Evolutionary conservation across 2,329 filamentous ascomycete genomes (phyloP), one percentile per base, ranked within the genome.

Genomic region (Xylaria sp.): DNA sequence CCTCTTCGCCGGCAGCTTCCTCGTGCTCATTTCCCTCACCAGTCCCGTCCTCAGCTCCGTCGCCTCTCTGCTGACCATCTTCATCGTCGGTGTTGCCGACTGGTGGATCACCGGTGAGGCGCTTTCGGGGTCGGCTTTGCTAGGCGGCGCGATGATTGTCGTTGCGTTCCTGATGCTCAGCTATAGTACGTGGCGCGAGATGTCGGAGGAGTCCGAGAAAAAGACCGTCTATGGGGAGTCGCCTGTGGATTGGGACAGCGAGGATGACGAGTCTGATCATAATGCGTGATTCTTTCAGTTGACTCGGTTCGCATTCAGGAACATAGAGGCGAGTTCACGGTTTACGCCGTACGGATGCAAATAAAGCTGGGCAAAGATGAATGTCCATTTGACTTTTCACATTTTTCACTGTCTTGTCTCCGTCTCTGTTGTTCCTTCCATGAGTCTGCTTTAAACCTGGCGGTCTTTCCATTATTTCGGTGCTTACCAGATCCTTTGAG

Each of bases 151-250:
- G 34, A 79, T 97, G 68, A 99, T 99, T 69, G 89, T 96, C 59
- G 80, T 84, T 1, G 94, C 94, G 0, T 99, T 99, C 72, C 73
- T 86, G n/a, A 80, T 96, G 69, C 75, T 99, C 50, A 92, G 87
- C 69, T 97, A 87, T 85, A 94, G 91, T 65, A 97, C 93, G 0
- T 99, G 93, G 76, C 83, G 87, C 54, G 94, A 99, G 77, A 93
- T 97, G 87, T 84, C 86, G 74, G 91, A 96, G 16, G 57, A 55
- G 18, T 30, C 53, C 13, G 34, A 30, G 23, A 30, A 19, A 19
- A 59, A 63, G 18, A 51, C 48, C 1, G 59, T 46, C 0, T 63
- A 63, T 39, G 19, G 11, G 30, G 59, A 53, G n/a, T 57, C 55
- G 7, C 55, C 52, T 34, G 48, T 57, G 3, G 62, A 63, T 16